A percentile compares a stretch with the other conserved stretches of the same genome.
Conservation (phyloP, 2,329 filamentous ascomycete genomes). For the Shiraia sp. region DNA sequence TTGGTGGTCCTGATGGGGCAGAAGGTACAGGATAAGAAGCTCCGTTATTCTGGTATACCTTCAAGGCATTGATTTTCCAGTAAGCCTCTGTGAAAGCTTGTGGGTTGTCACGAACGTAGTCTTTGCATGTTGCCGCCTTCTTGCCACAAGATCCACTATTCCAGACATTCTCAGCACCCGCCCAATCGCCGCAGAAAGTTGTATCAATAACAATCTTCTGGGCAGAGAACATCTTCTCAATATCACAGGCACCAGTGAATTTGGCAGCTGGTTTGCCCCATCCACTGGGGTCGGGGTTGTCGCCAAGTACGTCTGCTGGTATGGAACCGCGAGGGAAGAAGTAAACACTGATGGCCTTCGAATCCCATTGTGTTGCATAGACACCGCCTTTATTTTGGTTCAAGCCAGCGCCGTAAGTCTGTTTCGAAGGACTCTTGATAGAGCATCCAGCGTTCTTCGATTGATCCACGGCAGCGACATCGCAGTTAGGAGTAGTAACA, state of each 20-base stretch:
- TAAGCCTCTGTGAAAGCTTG: conserved; percentile 71
- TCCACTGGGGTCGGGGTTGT: conserved; percentile 64
- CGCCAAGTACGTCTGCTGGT: conserved; percentile 64
- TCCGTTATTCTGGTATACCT: conserved; percentile 43
- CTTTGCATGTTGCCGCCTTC: conserved; percentile 67
- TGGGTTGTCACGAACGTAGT: conserved; percentile 74
- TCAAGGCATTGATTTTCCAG: conserved; percentile 66
- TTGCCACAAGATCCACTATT: conserved; percentile 61
- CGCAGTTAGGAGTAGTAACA: conserved; percentile 54
- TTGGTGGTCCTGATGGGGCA: conserved; percentile 10
- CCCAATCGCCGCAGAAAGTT: conserved; percentile 88
- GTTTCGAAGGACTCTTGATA: conserved; percentile 45
- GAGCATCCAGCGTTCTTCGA: conserved; percentile 48
- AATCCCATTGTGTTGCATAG: conserved; percentile 66
- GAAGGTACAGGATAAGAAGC: conserved; percentile 11
- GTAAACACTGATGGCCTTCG: conserved; percentile 72
- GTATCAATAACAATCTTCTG: conserved; percentile 82
- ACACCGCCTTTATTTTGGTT: conserved; percentile 53
- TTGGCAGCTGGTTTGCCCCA: conserved; percentile 72
- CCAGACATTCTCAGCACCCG: conserved; percentile 68
- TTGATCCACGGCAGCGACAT: conserved; percentile 49
- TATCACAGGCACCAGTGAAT: conserved; percentile 72
- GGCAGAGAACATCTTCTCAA: conserved; percentile 69
- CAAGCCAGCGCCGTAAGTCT: conserved; percentile 57
- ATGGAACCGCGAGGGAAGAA: conserved; percentile 75